Evolutionary conservation across 2,329 filamentous ascomycete genomes (phyloP).

Genomic region (Diaporthe citri): DNA sequence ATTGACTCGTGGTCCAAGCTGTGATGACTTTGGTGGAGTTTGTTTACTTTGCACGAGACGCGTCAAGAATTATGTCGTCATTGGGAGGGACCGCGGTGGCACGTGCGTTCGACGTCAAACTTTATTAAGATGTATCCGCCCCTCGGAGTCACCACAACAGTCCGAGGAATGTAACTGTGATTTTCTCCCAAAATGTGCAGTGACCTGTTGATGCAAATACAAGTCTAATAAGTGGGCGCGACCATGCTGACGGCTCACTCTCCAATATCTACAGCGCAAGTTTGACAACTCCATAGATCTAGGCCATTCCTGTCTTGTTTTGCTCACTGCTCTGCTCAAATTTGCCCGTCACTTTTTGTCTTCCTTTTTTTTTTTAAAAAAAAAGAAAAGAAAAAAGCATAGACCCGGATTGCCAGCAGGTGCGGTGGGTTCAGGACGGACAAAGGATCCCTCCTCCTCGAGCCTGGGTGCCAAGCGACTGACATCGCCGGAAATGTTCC

Average conservation of each 20-base stretch:
- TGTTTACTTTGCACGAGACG: conserved; percentile 14
- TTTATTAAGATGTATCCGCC: not conserved
- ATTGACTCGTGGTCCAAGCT: not conserved
- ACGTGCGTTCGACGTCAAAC: conserved; percentile 2
- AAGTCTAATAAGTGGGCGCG: no score
- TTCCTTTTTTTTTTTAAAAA: no score
- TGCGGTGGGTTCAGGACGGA: not conserved
- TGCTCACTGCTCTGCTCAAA: no score
- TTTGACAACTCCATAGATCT: not conserved
- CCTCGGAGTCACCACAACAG: no score
- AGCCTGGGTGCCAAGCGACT: not conserved
- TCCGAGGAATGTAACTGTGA: not conserved
- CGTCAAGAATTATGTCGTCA: not conserved
- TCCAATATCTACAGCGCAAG: not conserved
- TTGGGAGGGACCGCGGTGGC: conserved; percentile 14
- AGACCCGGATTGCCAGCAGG: no score
- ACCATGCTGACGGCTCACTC: not conserved
- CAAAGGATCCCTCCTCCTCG: not conserved
- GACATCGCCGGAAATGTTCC: not conserved
- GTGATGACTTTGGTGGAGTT: not conserved
- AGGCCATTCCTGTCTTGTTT: not conserved
- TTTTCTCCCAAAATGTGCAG: not conserved
- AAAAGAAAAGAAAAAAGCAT: no score
- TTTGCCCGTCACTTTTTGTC: no score
- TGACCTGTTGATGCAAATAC: no score